Evolutionary conservation across 306 rosid species (phyloP).

Genomic region (Hippophae rhamnoides): DNA sequence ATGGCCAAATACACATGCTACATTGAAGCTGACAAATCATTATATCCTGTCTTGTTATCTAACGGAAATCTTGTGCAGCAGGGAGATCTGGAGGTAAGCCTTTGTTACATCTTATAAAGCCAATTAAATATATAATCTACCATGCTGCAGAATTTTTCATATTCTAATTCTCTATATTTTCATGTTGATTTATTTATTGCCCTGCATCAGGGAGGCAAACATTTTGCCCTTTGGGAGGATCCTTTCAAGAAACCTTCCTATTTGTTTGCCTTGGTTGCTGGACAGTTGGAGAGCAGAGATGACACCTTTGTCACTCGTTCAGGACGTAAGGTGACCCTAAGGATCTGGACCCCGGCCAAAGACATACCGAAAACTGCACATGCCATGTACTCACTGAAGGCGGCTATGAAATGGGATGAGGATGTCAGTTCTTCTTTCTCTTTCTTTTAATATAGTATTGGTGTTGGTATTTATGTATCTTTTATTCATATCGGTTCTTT

Average conservation of each 20-base stretch:
- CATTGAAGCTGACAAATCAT: conserved; percentile 71
- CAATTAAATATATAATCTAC: conserved; percentile 8
- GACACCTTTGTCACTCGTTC: conserved; percentile 63
- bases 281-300: conserved; percentile 81
- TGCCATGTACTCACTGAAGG: conserved; percentile 91
- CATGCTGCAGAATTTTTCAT: conserved; percentile 12
- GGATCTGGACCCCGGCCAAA: conserved; percentile 91
- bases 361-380: conserved; percentile 86
- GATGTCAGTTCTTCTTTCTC: conserved; percentile 53
- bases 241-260: conserved; percentile 98
- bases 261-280: conserved; percentile 98
- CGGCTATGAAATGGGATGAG: conserved; percentile 99
- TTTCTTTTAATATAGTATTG: conserved; percentile 10
- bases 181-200: neutral
- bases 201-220: conserved; percentile 68
- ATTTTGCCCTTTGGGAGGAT: conserved; percentile 92
- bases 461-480: conserved; percentile 10
- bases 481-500: conserved; percentile 16
- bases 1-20: conserved; percentile 89
- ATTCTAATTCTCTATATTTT: neutral
- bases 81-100: conserved; percentile 76
- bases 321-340: conserved; percentile 69
- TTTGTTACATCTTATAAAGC: conserved; percentile 16
- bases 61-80: conserved; percentile 83
- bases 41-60: conserved; percentile 91